phyloP scores from a whole-genome alignment of 1,284 basidiomycete genomes.

The Cystobasidium pallidum region DNA sequence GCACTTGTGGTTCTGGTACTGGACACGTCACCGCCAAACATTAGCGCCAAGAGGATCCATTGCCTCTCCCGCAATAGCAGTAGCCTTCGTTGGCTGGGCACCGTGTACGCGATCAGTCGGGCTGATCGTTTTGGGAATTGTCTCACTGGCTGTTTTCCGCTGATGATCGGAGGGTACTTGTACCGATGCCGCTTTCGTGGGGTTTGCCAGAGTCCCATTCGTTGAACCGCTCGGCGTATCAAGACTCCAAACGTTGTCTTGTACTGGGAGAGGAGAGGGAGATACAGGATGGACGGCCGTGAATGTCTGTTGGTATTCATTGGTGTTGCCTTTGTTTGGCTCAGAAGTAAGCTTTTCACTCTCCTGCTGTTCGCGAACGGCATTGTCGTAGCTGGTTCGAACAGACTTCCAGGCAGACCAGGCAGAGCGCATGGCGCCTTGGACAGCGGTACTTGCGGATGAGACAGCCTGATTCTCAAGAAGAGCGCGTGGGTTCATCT shows the following conservation, averaged over 20 bases:
- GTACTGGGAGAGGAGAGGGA: not conserved
- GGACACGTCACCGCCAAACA: constrained; percentile 30
- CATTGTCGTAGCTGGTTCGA: constrained; percentile 44
- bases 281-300: not conserved
- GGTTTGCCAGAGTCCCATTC: no score
- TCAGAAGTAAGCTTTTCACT: not conserved
- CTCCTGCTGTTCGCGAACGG: constrained; percentile 23
- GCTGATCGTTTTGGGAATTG: no score
- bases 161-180: no score
- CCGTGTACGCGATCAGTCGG: not conserved
- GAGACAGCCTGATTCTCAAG: constrained; percentile 27
- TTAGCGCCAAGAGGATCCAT: constrained; percentile 37
- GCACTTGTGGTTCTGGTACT: no score
- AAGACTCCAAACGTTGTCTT: not conserved
- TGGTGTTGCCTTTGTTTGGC: not conserved
- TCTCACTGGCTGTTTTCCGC: no score
- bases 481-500: not conserved
- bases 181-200: no score
- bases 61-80: not conserved
- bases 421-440: constrained; percentile 46
- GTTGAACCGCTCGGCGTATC: no score
- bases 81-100: not conserved
- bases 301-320: not conserved
- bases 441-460: constrained; percentile 41
- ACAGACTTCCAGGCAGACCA: constrained; percentile 48